Percentiles rank a stretch among this genome's conserved stretches.
phyloP scores from a whole-genome alignment of 805 yeast genomes.

The Spathaspora arborariae region DNA sequence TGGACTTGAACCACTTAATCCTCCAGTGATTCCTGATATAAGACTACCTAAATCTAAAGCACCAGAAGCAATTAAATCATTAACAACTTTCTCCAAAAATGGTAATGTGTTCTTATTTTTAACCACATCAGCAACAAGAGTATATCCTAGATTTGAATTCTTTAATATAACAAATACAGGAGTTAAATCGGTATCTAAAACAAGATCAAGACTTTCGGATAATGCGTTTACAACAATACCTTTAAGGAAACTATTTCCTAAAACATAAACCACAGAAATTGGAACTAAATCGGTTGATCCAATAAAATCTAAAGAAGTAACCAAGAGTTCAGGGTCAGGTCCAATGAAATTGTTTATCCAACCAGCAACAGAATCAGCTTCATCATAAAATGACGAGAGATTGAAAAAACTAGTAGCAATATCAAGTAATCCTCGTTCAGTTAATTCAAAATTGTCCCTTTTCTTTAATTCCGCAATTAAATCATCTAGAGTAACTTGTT shows the following conservation, averaged over 20 bases:
- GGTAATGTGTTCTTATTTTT: conserved; percentile 22
- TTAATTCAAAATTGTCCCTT: neutral
- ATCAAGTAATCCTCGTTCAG: conserved; percentile 16
- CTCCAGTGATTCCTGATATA: neutral
- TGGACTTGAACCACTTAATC: conserved; percentile 1
- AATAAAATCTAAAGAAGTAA: conserved; percentile 17
- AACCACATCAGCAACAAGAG: neutral
- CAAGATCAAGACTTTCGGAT: conserved; percentile 12
- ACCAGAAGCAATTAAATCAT: conserved; percentile 10
- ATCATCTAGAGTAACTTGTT: neutral
- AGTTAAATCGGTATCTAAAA: conserved; percentile 19
- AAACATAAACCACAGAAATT: conserved; percentile 17
- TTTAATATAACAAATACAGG: conserved; percentile 17
- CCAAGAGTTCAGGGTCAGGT: conserved; percentile 19
- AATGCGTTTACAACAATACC: conserved; percentile 14
- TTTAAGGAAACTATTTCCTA: conserved; percentile 21
- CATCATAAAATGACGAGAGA: conserved; percentile 7
- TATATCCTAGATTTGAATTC: neutral
- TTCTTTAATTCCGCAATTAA: neutral
- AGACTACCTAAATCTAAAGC: conserved; percentile 2
- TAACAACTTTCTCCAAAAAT: conserved; percentile 17
- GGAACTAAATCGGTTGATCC: conserved; percentile 22
- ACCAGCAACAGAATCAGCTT: conserved; percentile 24
- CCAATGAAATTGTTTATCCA: conserved; percentile 21
- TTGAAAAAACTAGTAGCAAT: conserved; percentile 14